phyloP scores from a whole-genome alignment of 2,329 filamentous ascomycete species.

The Cordyceps cateniannulata region DNA sequence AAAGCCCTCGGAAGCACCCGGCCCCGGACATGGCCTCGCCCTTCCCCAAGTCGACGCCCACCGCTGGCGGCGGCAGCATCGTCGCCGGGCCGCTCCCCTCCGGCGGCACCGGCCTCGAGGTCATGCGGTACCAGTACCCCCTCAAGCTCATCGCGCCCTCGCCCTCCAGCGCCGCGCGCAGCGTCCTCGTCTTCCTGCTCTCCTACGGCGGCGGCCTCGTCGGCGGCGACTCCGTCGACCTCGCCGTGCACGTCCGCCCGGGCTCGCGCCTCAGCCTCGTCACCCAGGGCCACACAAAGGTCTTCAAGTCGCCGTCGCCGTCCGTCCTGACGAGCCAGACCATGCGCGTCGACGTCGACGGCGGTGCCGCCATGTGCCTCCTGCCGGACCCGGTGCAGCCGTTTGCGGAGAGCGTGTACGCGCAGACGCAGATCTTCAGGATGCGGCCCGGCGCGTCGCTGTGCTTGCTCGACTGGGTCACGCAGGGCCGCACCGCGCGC shows the following conservation, averaged over 20 bases:
- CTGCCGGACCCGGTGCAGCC: slow-evolving; percentile 93
- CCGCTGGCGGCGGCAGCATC: slow-evolving; percentile 72
- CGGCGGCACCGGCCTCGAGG: slow-evolving; percentile 62
- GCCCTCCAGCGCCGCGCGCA: slow-evolving; percentile 55
- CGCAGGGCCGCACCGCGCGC: slow-evolving; percentile 73
- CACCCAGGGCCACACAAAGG: slow-evolving; percentile 82
- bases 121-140: slow-evolving; percentile 84
- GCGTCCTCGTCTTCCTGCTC: slow-evolving; percentile 78
- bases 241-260: slow-evolving; percentile 59
- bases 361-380: slow-evolving; percentile 52
- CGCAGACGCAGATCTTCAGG: slow-evolving; percentile 75
- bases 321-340: slow-evolving; percentile 52
- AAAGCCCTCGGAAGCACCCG: too few relatives aligned
- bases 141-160: slow-evolving; percentile 86
- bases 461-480: slow-evolving; percentile 91
- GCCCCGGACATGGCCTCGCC: slow-evolving; percentile 51
- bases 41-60: slow-evolving; percentile 67
- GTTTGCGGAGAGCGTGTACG: slow-evolving; percentile 76
- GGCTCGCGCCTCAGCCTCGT: slow-evolving; percentile 61
- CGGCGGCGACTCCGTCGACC: slow-evolving; percentile 73
- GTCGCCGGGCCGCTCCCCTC: slow-evolving; percentile 67
- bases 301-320: slow-evolving; percentile 70
- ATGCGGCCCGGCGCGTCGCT: slow-evolving; percentile 53
- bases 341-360: slow-evolving; percentile 43
- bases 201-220: slow-evolving; percentile 94